These are phyloP conservation scores for Hyphodiscus hymeniophilus DNA, from an alignment of 495 filamentous ascomycete species.

Conservation along the genomic window DNA sequence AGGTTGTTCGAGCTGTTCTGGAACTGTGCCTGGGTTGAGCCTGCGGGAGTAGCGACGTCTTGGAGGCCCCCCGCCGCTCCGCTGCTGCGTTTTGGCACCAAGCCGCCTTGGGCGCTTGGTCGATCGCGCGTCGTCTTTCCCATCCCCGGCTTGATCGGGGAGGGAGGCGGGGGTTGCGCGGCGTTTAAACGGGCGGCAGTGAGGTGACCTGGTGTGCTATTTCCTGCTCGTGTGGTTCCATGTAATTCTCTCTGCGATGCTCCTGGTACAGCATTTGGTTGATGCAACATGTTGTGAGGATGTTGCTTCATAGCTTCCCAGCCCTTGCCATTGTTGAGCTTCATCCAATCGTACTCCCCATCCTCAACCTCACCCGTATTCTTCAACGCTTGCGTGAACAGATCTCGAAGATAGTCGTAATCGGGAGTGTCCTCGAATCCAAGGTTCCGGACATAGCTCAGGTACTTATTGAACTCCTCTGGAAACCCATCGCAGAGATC, in stretches of 20 bases:
- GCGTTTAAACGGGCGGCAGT: conserved; percentile 95
- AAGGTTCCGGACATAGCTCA: conserved; percentile 94
- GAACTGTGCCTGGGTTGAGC: conserved; percentile 84
- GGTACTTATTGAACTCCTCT: conserved; percentile 96
- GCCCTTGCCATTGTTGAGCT: conserved; percentile 88
- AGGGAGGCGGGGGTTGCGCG: conserved; percentile 83
- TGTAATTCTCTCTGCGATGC: conserved; percentile 73
- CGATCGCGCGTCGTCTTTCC: conserved; percentile 64
- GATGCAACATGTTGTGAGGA: conserved; percentile 65
- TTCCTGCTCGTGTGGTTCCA: conserved; percentile 40
- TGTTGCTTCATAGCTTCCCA: conserved; percentile 89
- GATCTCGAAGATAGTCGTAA: conserved; percentile 94
- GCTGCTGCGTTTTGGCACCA: conserved; percentile 68
- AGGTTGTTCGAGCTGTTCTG: conserved; percentile 83
- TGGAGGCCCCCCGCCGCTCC: conserved; percentile 57
- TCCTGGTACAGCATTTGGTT: conserved; percentile 62
- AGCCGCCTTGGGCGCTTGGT: conserved; percentile 65
- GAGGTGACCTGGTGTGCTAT: conserved; percentile 56
- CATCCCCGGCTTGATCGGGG: conserved; percentile 71
- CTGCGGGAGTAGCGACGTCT: conserved; percentile 69
- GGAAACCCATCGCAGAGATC: conserved; percentile 96
- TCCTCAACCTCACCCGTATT: conserved; percentile 92
- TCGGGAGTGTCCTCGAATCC: conserved; percentile 98
- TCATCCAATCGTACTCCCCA: conserved; percentile 99
- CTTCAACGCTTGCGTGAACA: conserved; percentile 96